Evolutionary conservation across 805 yeast species (phyloP).

Genomic region (Clavispora santaluciae): DNA sequence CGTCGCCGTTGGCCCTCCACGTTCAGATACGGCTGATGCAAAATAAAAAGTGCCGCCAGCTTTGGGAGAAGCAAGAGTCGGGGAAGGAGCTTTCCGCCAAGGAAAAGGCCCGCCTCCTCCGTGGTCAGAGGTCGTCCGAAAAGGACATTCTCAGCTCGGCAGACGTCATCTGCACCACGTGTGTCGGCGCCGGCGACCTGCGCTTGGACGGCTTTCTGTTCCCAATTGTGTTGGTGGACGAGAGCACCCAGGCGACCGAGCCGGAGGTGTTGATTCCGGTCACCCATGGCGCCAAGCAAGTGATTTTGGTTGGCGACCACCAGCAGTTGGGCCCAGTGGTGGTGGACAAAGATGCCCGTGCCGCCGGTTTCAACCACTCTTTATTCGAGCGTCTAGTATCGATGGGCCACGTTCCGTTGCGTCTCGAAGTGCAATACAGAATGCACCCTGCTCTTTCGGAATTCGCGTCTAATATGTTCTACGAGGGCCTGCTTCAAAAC

Average conservation of each 20-base stretch:
- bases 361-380: constrained; percentile 83
- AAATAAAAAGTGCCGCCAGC: neutral
- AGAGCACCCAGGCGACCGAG: constrained; percentile 90
- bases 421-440: constrained; percentile 90
- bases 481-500: constrained; percentile 87
- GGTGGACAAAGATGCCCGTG: constrained; percentile 70
- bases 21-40: constrained; percentile 27
- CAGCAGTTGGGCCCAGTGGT: constrained; percentile 94
- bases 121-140: constrained; percentile 37
- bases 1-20: constrained; percentile 6
- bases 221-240: constrained; percentile 82
- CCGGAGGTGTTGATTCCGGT: constrained; percentile 89
- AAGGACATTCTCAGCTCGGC: constrained; percentile 46
- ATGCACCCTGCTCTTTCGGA: constrained; percentile 89
- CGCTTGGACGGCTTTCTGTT: constrained; percentile 55
- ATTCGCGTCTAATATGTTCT: constrained; percentile 86
- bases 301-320: constrained; percentile 90
- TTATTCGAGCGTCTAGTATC: constrained; percentile 80
- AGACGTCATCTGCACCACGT: constrained; percentile 84
- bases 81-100: constrained; percentile 8
- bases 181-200: constrained; percentile 86
- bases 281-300: constrained; percentile 84
- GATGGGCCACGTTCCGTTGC: constrained; percentile 77
- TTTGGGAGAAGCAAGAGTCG: constrained; percentile 2
- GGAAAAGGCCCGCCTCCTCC: constrained; percentile 6